Evolutionary conservation across 768 basidiomycete genomes (phyloP).

Genomic region (Mycena sanguinolenta): DNA sequence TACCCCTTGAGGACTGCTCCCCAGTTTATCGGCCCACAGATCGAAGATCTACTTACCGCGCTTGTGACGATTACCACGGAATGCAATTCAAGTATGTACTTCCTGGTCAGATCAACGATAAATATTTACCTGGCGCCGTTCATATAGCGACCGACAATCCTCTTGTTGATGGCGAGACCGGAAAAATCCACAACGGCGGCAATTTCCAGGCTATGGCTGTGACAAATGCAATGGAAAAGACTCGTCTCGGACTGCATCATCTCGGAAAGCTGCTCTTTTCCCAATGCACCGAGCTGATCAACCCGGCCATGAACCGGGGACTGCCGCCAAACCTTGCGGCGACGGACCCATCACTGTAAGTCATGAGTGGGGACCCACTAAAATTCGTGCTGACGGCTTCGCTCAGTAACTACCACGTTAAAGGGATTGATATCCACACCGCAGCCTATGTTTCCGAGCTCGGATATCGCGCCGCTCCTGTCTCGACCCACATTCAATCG

Average conservation of each 20-base stretch:
- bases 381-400: too few species aligned
- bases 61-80: conserved; percentile 76
- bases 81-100: conserved; percentile 81
- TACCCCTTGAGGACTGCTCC: conserved; percentile 82
- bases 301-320: conserved; percentile 85
- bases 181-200: conserved; percentile 82
- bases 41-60: conserved; percentile 82
- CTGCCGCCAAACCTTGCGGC: conserved; percentile 85
- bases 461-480: conserved; percentile 86
- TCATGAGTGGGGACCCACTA: too few species aligned
- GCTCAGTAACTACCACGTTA: conserved; percentile 75
- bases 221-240: conserved; percentile 91
- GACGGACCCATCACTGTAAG: conserved; percentile 75
- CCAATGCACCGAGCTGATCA: conserved; percentile 78
- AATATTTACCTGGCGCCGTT: conserved; percentile 20
- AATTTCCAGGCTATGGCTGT: conserved; percentile 89
- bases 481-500: conserved; percentile 86
- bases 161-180: conserved; percentile 77
- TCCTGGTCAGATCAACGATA: not conserved
- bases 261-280: conserved; percentile 79
- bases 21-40: conserved; percentile 89
- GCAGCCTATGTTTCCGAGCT: conserved; percentile 89
- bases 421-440: conserved; percentile 87
- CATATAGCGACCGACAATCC: conserved; percentile 88
- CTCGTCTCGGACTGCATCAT: conserved; percentile 78